Conservation (phyloP, 208 protist genomes). For the Acanthamoeba quina region DNA sequence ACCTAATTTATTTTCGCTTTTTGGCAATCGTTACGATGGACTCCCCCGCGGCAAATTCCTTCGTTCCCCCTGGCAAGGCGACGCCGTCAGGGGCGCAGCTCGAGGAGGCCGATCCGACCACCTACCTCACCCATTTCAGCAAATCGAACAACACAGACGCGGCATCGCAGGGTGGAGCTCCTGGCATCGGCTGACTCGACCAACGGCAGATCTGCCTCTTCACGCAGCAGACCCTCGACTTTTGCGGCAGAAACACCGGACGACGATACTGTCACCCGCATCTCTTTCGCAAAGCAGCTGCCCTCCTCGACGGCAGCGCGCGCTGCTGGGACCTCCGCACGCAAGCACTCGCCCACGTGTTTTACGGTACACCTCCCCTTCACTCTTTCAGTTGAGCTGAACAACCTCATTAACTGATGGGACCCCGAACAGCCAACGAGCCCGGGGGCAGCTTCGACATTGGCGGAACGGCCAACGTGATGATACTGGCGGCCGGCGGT, state of each 20-base stretch:
- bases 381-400: neutral
- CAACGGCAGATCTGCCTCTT: slow-evolving; percentile 61
- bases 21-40: neutral
- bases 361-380: neutral
- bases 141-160: neutral
- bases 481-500: too few relatives aligned
- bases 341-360: neutral
- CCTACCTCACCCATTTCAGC: slow-evolving; percentile 29
- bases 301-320: slow-evolving; percentile 18
- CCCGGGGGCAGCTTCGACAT: neutral
- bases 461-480: too few relatives aligned
- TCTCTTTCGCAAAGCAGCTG: slow-evolving; percentile 1
- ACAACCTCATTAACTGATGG: too few relatives aligned
- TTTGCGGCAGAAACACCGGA: slow-evolving; percentile 8
- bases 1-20: too few relatives aligned
- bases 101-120: slow-evolving; percentile 25
- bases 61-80: neutral
- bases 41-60: neutral
- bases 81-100: neutral
- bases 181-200: slow-evolving; percentile 17
- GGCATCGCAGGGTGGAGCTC: neutral
- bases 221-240: slow-evolving; percentile 46
- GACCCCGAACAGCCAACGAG: neutral
- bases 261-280: slow-evolving; percentile 3
- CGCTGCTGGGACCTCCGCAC: slow-evolving; percentile 50